Percentiles rank a stretch among this genome's conserved stretches.
These are phyloP conservation scores for Teunomyces atbi DNA, from an alignment of 805 yeast genomes.

Conservation along the genomic window DNA sequence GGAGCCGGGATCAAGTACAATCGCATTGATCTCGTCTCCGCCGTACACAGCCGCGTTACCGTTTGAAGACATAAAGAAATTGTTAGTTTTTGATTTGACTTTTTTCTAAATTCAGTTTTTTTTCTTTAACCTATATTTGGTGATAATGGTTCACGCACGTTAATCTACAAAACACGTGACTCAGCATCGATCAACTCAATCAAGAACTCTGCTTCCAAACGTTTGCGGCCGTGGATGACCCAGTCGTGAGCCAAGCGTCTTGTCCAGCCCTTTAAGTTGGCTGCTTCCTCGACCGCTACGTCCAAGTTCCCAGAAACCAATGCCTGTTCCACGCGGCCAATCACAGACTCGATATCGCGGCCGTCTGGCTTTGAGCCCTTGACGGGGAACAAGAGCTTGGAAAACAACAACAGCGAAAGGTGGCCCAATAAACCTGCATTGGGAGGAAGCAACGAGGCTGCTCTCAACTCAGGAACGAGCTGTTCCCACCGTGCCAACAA, in stretches of 20 bases:
- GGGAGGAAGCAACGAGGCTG: slow-evolving; percentile 87
- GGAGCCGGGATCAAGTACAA: slow-evolving; percentile 91
- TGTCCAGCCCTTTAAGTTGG: slow-evolving; percentile 89
- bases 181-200: slow-evolving; percentile 68
- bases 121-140: not conserved
- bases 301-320: slow-evolving; percentile 75
- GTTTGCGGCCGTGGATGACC: slow-evolving; percentile 85
- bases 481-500: slow-evolving; percentile 75
- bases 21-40: slow-evolving; percentile 82
- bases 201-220: slow-evolving; percentile 83
- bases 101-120: not conserved
- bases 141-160: not conserved
- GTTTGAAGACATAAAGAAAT: slow-evolving; percentile 19
- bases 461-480: slow-evolving; percentile 81
- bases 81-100: not conserved
- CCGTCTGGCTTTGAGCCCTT: slow-evolving; percentile 73
- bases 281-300: slow-evolving; percentile 89
- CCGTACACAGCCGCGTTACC: slow-evolving; percentile 30
- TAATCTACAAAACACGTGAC: slow-evolving; percentile 38
- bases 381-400: slow-evolving; percentile 72
- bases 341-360: slow-evolving; percentile 82
- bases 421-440: slow-evolving; percentile 96
- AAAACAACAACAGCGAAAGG: slow-evolving; percentile 72
- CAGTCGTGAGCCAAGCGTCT: slow-evolving; percentile 88
- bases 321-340: slow-evolving; percentile 79